Conservation (phyloP, 2,329 filamentous ascomycete species). For the Macroventuria anomochaeta region DNA sequence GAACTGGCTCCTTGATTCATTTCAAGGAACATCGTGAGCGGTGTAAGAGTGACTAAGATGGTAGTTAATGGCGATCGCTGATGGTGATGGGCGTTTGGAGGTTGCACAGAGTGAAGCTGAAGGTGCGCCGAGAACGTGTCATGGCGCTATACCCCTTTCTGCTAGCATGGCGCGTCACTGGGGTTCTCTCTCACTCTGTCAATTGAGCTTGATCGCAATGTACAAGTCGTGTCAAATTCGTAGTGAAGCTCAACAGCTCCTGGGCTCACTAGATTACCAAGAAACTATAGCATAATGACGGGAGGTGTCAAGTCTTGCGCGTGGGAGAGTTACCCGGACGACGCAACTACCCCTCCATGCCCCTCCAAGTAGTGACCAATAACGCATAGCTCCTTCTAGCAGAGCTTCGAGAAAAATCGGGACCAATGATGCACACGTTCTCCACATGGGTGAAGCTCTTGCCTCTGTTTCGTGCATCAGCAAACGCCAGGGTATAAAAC, state of each 20-base stretch:
- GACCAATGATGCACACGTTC: conserved; percentile 13
- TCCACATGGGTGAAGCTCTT: conserved; percentile 18
- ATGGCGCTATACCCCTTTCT: neutral
- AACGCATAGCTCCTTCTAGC: conserved; percentile 13
- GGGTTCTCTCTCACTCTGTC: neutral
- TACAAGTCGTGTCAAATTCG: neutral
- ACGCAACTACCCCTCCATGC: conserved; percentile 14
- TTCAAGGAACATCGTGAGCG: too few relatives aligned
- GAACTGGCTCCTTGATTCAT: neutral
- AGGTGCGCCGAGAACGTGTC: neutral
- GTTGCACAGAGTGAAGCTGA: neutral
- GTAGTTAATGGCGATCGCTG: neutral
- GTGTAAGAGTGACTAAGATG: neutral
- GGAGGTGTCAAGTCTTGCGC: neutral
- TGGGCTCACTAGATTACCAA: neutral
- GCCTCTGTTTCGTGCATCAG: conserved; percentile 22
- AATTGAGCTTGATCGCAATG: neutral
- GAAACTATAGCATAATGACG: neutral
- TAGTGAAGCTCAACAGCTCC: neutral
- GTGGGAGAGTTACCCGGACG: conserved; percentile 5
- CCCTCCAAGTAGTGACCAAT: conserved; percentile 23
- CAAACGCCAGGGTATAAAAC: conserved; percentile 19
- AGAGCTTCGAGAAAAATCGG: conserved; percentile 20
- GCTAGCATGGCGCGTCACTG: neutral
- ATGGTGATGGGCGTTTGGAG: neutral